Base-by-base conservation (phyloP, 2,329 filamentous ascomycete genomes). In the Nemania serpens region DNA sequence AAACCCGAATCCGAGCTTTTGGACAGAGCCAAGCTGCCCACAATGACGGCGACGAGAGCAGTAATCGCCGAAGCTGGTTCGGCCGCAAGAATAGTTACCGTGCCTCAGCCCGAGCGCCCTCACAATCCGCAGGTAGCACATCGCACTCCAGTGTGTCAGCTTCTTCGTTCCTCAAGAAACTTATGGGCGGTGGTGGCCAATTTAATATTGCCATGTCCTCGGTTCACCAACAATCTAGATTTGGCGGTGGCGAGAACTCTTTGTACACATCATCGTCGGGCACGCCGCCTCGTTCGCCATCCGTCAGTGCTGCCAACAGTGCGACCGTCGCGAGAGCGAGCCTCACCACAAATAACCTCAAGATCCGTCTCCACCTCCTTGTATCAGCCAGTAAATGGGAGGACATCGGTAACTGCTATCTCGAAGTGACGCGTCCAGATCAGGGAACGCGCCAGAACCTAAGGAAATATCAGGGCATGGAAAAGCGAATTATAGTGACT, bases 191-290 rank as follows among this genome's bases (percentile, higher is more conserved):
- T 46, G 90, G 85, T 59, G 88, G 88, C 64, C 81, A 89, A 65
- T 97, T 97, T 79, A 94, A 93, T 75, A 88, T 97, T 62, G 88
- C 89, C 58, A 87, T 88, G 65, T 96, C 91, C 11, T 92, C 90
- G 0, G 82, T 97, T 49, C 82, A 86, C 69, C 81, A 81, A 59
- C 81, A 80, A 45, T 85, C 84, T 1, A 80, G 84, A 58, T 81
- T 80, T 34, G 80, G 79, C 58, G 81, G 80, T 58, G 78, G 78
- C 47, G 80, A 81, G 61, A 82, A 82, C 60, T 90, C 88, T 69
- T 70, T 87, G 9, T 90, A 91, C 71, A 88, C 77, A 13, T 82
- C 81, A 1, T 83, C 82, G 7, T 86, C 84, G 5, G 48, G 57
- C 15, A 81, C 82, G 7, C 79, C 80, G 11, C 84, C 83, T 3